Percentiles rank a stretch among this genome's conserved stretches.
phyloP scores from a whole-genome alignment of 2,329 filamentous ascomycete genomes.

The Colletotrichum paranaense region DNA sequence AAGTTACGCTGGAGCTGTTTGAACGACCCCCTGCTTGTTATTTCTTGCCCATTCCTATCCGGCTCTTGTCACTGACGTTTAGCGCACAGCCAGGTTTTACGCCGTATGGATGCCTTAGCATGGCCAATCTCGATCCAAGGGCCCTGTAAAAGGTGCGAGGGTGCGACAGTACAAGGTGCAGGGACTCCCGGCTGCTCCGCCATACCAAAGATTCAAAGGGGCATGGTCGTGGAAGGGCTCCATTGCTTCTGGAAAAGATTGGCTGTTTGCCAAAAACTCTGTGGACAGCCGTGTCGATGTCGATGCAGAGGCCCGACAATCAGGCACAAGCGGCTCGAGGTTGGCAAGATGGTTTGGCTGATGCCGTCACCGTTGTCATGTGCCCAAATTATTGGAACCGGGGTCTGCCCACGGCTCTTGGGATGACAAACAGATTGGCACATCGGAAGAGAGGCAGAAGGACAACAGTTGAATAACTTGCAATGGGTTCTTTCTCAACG shows the following conservation, averaged over 20 bases:
- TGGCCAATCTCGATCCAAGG: conserved; percentile 32
- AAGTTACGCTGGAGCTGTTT: conserved; percentile 35
- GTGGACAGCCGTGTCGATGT: conserved; percentile 6
- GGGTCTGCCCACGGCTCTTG: conserved; percentile 1
- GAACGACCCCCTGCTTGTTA: conserved; percentile 20
- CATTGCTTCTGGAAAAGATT: conserved; percentile 33
- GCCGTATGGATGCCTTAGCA: conserved; percentile 4
- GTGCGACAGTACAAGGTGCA: conserved; percentile 20
- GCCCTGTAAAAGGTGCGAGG: conserved; percentile 10
- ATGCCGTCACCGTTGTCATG: not conserved
- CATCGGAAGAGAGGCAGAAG: not conserved
- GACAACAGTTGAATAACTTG: conserved; percentile 9
- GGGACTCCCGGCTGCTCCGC: conserved; percentile 29
- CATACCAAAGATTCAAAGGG: conserved; percentile 25
- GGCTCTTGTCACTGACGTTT: conserved; percentile 15
- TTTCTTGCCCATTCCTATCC: conserved; percentile 9
- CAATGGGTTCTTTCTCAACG: not conserved
- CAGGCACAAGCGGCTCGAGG: not conserved
- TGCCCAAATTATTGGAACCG: not conserved
- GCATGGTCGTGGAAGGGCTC: conserved; percentile 27
- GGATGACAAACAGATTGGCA: not conserved
- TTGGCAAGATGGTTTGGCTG: not conserved
- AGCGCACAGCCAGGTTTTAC: not conserved
- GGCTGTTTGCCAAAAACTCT: not conserved
- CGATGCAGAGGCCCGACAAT: conserved; percentile 1